Evolutionary conservation across 1,139 yeast species (phyloP), one percentile per base, ranked within the genome.

Genomic region (Yarrowia galli): DNA sequence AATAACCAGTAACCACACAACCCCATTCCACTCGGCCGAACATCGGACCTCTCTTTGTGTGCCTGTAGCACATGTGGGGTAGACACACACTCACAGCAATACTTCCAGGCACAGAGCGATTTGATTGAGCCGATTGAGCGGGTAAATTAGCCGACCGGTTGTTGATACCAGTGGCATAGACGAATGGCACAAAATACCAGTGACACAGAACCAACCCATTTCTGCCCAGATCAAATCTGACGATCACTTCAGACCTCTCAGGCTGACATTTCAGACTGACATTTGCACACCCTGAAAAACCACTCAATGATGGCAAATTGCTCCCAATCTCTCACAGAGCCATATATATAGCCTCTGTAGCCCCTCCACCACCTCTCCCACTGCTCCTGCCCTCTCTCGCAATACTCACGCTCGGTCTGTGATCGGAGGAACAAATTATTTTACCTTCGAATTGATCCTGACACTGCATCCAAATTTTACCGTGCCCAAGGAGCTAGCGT

Each of bases 341-440:
- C 8, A 5, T 28, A 28, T 28, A 28, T 28, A 28, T 28, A 28
- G 32, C 32, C 32, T 28, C 32, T 28, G 32, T 28, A 8, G 32
- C 32, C 32, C 32, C 32, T 28, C 32, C 32, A 3, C 32, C 32
- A 3, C 8, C 32, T 28, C 32, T 28, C 32, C 32, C 32, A 28
- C 32, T 10, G 10, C 32, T 28, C 32, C 32, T 28, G 32, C 32
- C 32, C 46, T 35, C 20, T 42, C 46, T 42, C 12, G 16, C 32
- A 28, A 42, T 42, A 42, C 53, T 60, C 49, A 42, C 49, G 35
- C 53, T 60, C 53, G 65, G 53, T 12, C 43, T 43, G 28, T 42
- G 53, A 43, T 60, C 53, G 51, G 53, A 43, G 65, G 40, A 43
- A 60, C 51, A 60, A 60, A 35, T 60, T 60, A 46, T 43, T 42